Evolutionary conservation across 2,329 filamentous ascomycete species (phyloP).

Genomic region (Fusarium sarcochroum): DNA sequence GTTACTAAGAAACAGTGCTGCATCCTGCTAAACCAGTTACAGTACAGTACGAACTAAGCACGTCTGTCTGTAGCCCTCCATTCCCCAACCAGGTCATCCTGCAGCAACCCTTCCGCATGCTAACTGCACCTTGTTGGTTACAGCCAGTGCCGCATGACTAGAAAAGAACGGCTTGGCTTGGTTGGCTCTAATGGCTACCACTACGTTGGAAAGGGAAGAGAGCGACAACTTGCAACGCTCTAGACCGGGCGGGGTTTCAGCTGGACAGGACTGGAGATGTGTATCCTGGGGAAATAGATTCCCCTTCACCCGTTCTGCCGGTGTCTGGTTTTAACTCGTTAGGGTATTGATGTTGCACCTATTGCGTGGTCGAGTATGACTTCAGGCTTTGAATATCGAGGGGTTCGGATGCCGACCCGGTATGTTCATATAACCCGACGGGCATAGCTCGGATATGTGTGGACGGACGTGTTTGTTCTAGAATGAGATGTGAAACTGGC

Average conservation of each 20-base stretch:
- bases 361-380: slow-evolving; percentile 1
- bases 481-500: slow-evolving; percentile 12
- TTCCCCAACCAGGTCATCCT: slow-evolving; percentile 3
- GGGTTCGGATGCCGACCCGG: background rate
- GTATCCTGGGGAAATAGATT: slow-evolving; percentile 2
- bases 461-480: slow-evolving; percentile 9
- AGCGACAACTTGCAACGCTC: slow-evolving; percentile 22
- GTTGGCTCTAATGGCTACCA: slow-evolving; percentile 14
- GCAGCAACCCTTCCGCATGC: slow-evolving; percentile 14
- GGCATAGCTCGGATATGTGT: slow-evolving; percentile 29
- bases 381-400: slow-evolving; percentile 11
- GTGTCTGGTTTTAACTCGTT: background rate
- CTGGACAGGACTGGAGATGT: slow-evolving; percentile 3
- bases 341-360: slow-evolving; percentile 6
- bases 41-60: background rate
- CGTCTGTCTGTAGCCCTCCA: background rate
- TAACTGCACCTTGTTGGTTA: slow-evolving; percentile 34
- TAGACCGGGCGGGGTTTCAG: slow-evolving; percentile 21
- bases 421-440: slow-evolving; percentile 17
- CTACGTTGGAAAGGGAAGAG: slow-evolving; percentile 13
- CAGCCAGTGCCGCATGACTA: slow-evolving; percentile 28
- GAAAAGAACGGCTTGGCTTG: slow-evolving; percentile 1
- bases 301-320: background rate
- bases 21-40: background rate
- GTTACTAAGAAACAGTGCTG: background rate